Base-by-base conservation (phyloP, 306 rosid genomes). In the Citrullus amarus region DNA sequence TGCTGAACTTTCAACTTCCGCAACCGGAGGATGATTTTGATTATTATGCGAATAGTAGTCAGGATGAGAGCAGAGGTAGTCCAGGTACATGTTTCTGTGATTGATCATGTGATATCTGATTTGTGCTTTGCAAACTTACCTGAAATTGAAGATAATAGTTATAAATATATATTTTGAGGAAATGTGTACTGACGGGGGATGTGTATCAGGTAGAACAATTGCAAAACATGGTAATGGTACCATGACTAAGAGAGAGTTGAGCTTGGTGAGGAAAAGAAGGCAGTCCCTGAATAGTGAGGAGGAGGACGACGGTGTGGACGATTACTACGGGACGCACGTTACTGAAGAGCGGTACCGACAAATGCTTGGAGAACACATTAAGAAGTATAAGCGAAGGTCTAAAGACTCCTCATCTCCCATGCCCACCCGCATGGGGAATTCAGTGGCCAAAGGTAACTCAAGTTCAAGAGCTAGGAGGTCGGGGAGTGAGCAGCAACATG, bases 21-120 rank as follows among this genome's bases (percentile, higher is more conserved):
- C 88, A 88, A 80, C 89, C 90, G 58, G 96, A 89, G 85, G 97
- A 91, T 88, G 97, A 84, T 78, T 92, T 91, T 82, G 93, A 93
- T 87, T 92, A 96, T 82, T 91, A 91, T 83, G 99, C 87, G 46
- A 91, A 92, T 86, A 96, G 98, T 85, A 96, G 98, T 88, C 98
- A 92, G 93, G 99, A 92, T 84, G 99, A 92, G 90, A 96, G 99
- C 92, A 91, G 96, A 88, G 92, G 86, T 81, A 92, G 88, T 84
- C 96, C 88, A 91, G 96, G 99, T 91, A 83, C 85, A 84, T 84
- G 34, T 38, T 77, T 53, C 61, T 75, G 8, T 41, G 83, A 58
- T 55, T 18, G 9, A 22, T 2, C 48, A 41, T 79, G 70, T 77
- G 51, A 44, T 77, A 43, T 48, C 63, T 74, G 32, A 74, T 74